These are phyloP conservation scores for Astragalus glycyphyllos DNA, from an alignment of 306 rosid species.

Conservation along the genomic window DNA sequence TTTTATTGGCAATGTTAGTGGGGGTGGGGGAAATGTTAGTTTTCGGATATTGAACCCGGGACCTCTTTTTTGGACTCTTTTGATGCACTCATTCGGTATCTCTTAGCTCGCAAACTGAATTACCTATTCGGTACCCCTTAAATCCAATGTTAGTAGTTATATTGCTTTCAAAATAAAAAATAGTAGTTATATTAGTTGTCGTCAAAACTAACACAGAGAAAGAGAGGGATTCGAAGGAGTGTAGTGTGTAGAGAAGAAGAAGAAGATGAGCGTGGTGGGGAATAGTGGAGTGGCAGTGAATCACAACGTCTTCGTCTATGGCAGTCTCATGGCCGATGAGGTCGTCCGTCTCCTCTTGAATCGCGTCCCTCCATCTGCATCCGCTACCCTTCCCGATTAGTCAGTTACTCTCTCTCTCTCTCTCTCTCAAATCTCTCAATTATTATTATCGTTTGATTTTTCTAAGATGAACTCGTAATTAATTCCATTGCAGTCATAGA, in stretches of 20 bases:
- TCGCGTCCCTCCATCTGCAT: conserved; percentile 66
- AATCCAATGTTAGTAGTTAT: too few species aligned
- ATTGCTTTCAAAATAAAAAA: too few species aligned
- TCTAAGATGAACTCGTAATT: background rate
- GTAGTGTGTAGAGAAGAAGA: background rate
- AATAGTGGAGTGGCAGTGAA: background rate
- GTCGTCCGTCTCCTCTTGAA: conserved; percentile 68
- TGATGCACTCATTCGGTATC: too few species aligned
- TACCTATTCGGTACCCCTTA: too few species aligned
- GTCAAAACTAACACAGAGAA: too few species aligned
- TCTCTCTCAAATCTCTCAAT: background rate
- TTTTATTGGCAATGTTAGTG: too few species aligned
- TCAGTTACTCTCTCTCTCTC: conserved; percentile 42
- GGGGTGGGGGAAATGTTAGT: too few species aligned
- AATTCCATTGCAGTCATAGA: conserved; percentile 59
- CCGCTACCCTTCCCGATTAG: conserved; percentile 68
- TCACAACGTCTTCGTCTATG: conserved; percentile 85
- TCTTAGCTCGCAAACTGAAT: too few species aligned
- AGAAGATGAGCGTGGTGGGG: background rate
- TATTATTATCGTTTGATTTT: background rate
- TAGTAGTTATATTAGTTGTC: too few species aligned
- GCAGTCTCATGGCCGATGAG: conserved; percentile 83
- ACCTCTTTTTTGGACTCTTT: too few species aligned
- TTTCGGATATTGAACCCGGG: too few species aligned
- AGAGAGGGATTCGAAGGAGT: background rate